A percentile compares a stretch with the other conserved stretches of the same genome.
Evolutionary conservation across 148 eudicot species (phyloP).

Genomic region (Hydrangea macrophylla): DNA sequence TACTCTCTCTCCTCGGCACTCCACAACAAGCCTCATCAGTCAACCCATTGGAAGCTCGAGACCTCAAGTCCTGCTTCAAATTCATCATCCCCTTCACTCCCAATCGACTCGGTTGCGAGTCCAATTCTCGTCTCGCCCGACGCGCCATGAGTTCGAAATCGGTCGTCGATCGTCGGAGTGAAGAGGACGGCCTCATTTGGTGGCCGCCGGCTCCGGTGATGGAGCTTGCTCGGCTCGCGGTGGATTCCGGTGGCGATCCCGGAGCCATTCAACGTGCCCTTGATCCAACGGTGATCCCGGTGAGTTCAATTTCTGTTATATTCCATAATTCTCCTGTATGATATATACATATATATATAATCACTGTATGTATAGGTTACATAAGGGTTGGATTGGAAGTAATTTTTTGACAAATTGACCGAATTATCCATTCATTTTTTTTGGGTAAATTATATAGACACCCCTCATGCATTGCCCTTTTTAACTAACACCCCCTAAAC

Average conservation of each 20-base stretch:
- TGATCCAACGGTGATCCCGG: constrained; percentile 64
- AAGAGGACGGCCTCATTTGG: constrained; percentile 54
- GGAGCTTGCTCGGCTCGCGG: constrained; percentile 77
- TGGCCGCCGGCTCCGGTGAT: constrained; percentile 66
- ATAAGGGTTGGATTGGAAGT: too few species aligned
- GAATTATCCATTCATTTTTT: too few species aligned
- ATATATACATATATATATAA: too few species aligned
- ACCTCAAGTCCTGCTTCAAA: constrained; percentile 68
- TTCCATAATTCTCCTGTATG: not conserved
- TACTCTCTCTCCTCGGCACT: constrained; percentile 72
- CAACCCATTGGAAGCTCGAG: constrained; percentile 32
- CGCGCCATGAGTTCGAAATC: constrained; percentile 18
- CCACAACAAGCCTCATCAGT: constrained; percentile 42
- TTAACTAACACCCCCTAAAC: too few species aligned
- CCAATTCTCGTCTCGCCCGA: constrained; percentile 1
- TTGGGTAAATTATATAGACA: too few species aligned
- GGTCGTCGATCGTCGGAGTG: not conserved
- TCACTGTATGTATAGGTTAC: too few species aligned
- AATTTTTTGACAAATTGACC: too few species aligned
- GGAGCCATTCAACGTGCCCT: constrained; percentile 50
- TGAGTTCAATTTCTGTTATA: constrained; percentile 15
- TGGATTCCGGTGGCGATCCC: constrained; percentile 81
- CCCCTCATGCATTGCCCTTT: too few species aligned
- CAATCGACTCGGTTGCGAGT: not conserved
- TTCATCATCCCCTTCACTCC: constrained; percentile 70